Evolutionary conservation across 345 rosid species (phyloP).

Genomic region (Aquilaria sinensis): DNA sequence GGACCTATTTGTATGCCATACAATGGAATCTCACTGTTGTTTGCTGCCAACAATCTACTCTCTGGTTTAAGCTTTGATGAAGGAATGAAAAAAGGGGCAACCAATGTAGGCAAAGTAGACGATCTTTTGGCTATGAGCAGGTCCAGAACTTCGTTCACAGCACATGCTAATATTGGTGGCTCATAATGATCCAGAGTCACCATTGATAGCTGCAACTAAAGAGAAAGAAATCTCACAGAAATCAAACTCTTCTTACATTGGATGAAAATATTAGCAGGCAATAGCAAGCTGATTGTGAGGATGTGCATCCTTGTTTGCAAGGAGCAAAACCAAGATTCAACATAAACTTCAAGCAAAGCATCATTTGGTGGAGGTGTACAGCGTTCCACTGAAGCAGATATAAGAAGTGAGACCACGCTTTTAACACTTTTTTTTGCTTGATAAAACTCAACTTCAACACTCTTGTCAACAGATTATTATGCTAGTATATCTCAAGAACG

Average conservation of each 20-base stretch:
- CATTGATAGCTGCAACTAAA: conserved; percentile 45
- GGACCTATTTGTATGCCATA: conserved; percentile 56
- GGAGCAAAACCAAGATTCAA: too few relatives aligned
- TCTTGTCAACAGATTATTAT: too few relatives aligned
- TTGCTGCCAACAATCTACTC: conserved; percentile 24
- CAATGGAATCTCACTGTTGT: conserved; percentile 28
- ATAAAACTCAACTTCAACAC: too few relatives aligned
- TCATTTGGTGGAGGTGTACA: not conserved
- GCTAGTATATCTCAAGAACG: too few relatives aligned
- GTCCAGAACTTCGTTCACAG: conserved; percentile 50
- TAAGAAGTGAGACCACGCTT: too few relatives aligned
- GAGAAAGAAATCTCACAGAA: conserved; percentile 10
- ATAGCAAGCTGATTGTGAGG: not conserved
- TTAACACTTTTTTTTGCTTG: too few relatives aligned
- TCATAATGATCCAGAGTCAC: conserved; percentile 47
- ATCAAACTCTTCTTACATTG: not conserved
- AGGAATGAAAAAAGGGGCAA: conserved; percentile 49
- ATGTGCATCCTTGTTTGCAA: not conserved
- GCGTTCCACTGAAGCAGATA: too few relatives aligned
- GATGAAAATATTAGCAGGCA: too few relatives aligned
- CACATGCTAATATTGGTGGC: conserved; percentile 54
- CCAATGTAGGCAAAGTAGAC: conserved; percentile 25
- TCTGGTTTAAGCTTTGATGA: conserved; percentile 62
- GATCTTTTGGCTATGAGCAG: conserved; percentile 31
- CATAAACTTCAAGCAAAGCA: not conserved